A percentile compares a stretch with the other conserved stretches of the same genome.
phyloP scores from a whole-genome alignment of 1,284 basidiomycete genomes.

The Tetrapyrgos nigripes region DNA sequence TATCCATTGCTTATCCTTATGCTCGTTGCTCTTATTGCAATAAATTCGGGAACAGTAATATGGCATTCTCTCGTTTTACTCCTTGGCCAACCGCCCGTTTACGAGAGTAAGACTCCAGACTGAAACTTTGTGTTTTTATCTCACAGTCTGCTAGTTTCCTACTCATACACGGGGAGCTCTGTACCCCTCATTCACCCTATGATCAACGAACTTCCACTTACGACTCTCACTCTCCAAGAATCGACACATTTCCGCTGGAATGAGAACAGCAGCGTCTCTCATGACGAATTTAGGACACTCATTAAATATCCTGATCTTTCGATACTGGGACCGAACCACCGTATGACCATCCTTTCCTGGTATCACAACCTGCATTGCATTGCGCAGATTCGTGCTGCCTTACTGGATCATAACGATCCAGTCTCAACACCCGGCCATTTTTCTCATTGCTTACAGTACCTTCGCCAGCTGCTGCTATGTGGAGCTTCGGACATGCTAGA shows the following conservation, averaged over 20 bases:
- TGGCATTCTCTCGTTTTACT: no score
- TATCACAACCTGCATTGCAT: constrained; percentile 15
- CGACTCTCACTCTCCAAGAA: constrained; percentile 4
- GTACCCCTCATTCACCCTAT: constrained; percentile 9
- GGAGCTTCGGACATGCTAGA: constrained; percentile 11
- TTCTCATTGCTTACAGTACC: constrained; percentile 10
- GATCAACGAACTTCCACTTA: neutral
- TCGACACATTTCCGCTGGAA: constrained; percentile 8
- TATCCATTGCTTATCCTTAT: no score
- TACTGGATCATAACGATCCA: neutral
- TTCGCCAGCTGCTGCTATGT: constrained; percentile 8
- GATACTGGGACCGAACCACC: neutral
- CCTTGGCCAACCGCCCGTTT: no score
- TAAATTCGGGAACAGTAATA: no score
- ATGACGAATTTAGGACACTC: constrained; percentile 3
- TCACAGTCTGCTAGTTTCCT: no score
- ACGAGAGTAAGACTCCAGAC: no score
- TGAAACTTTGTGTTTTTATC: no score
- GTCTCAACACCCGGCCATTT: constrained; percentile 3
- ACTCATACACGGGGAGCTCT: constrained; percentile 5
- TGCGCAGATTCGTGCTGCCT: neutral
- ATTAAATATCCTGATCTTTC: constrained; percentile 7
- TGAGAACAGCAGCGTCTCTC: neutral
- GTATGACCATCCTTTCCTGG: constrained; percentile 10
- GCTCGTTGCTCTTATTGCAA: no score